phyloP scores from a whole-genome alignment of 1,284 basidiomycete species.

The Cryptococcus sp. region DNA sequence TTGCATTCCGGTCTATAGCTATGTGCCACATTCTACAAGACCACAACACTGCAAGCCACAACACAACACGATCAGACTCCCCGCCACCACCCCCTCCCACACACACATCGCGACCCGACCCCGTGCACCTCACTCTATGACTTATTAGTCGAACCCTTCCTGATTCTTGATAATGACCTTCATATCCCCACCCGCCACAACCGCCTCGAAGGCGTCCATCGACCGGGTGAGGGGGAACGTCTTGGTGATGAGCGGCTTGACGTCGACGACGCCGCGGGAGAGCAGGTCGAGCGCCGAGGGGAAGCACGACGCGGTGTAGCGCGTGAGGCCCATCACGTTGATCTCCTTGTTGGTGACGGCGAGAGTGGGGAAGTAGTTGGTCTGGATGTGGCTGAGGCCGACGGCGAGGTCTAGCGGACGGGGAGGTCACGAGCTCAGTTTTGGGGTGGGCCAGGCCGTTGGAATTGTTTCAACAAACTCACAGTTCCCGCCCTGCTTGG shows the following conservation, averaged over 20 bases:
- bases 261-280: slow-evolving; percentile 55
- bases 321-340: slow-evolving; percentile 60
- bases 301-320: slow-evolving; percentile 54
- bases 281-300: slow-evolving; percentile 62
- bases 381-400: slow-evolving; percentile 45
- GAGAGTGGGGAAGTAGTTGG: slow-evolving; percentile 41
- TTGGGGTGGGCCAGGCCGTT: not conserved
- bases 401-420: slow-evolving; percentile 38
- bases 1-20: too few relatives aligned
- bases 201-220: slow-evolving; percentile 56
- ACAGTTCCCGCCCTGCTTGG: slow-evolving; percentile 59
- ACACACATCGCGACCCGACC: not conserved
- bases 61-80: too few relatives aligned
- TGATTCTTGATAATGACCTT: slow-evolving; percentile 48
- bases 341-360: slow-evolving; percentile 64
- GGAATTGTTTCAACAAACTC: slow-evolving; percentile 11
- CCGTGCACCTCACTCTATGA: not conserved
- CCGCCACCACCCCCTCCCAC: not conserved
- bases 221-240: slow-evolving; percentile 55
- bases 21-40: too few relatives aligned
- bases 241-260: slow-evolving; percentile 56
- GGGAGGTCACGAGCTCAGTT: not conserved
- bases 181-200: slow-evolving; percentile 49
- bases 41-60: too few relatives aligned
- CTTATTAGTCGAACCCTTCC: slow-evolving; percentile 25